Base-by-base conservation (phyloP, 768 basidiomycete genomes). In the Udeniomyces megalosporus region DNA sequence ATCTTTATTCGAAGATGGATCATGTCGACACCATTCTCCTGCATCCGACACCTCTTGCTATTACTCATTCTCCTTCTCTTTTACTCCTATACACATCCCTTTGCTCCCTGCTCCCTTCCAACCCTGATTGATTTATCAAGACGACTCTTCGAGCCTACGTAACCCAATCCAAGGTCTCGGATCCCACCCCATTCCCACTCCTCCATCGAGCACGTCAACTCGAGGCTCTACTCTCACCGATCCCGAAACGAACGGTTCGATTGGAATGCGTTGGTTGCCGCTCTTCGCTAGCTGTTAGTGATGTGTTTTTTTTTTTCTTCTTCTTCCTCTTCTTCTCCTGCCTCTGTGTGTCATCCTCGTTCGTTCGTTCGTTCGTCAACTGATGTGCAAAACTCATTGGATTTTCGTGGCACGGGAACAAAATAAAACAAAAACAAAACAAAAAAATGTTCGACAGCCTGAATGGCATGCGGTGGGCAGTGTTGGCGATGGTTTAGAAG, bases 71-170 rank as follows among this genome's bases (percentile, higher is more conserved):
- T 11, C n/a, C 29, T 45, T 22, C 45, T 15, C 54, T 38, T 38
- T 45, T 46, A 38, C 14, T 45, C 24, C 31, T 47, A 17, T 14
- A 32, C 35, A 5, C 2, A 20, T 15, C 28, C 31, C 7, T 5
- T 58, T 44, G 8, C 14, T 35, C n/a, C 17, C 10, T 22, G 17
- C 29, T 12, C 14, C 2, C 28, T 14, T 15, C 10, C 17, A 26
- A 32, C 26, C 24, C 42, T 26, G 42, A 14, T 42, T 45, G 20
- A 45, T 28, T 31, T 22, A 4, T n/a, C 10, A 67, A 95, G 91
- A 89, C 88, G 11, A 86, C 89, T 0, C 78, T 96, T 22, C 89
- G 95, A 74, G 82, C 87, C 14, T 97, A 87, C 71, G 84, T 84
- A 58, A 80, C 80, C 64, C 78, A 80, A 12, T 92, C 90, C 77